These are phyloP conservation scores for Colletotrichum sp. DNA, from an alignment of 2,329 filamentous ascomycete genomes.

Conservation along the genomic window DNA sequence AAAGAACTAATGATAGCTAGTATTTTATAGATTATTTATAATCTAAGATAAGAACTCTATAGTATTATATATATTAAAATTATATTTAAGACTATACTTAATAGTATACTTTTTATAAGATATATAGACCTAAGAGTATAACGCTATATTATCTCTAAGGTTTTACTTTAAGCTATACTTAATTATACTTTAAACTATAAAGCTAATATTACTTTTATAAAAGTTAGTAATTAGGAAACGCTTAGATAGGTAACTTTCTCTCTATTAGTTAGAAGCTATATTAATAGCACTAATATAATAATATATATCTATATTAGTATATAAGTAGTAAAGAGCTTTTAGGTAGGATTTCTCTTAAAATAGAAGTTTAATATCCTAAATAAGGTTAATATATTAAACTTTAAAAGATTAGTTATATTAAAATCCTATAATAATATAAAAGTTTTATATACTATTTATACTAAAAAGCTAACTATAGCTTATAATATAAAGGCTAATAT, in stretches of 20 bases:
- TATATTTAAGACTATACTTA: neutral
- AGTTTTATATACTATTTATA: neutral
- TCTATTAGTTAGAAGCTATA: neutral
- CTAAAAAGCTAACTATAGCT: neutral
- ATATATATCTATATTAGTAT: neutral
- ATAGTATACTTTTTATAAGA: neutral
- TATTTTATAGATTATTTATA: neutral
- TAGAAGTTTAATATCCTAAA: neutral
- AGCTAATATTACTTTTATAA: neutral
- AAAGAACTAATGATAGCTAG: neutral
- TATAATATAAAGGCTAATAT: too few relatives aligned
- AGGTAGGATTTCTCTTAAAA: neutral
- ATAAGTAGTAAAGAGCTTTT: neutral
- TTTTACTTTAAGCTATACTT: fast-evolving
- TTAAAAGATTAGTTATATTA: neutral
- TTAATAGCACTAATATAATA: neutral
- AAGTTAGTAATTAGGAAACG: neutral
- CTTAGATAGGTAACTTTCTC: fast-evolving
- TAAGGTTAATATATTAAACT: neutral
- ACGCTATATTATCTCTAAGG: neutral
- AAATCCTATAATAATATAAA: neutral
- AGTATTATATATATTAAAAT: neutral
- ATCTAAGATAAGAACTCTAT: neutral
- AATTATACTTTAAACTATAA: neutral
- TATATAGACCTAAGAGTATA: neutral